Base-by-base conservation (phyloP, 1,284 basidiomycete genomes). In the Papiliotrema terrestris region DNA sequence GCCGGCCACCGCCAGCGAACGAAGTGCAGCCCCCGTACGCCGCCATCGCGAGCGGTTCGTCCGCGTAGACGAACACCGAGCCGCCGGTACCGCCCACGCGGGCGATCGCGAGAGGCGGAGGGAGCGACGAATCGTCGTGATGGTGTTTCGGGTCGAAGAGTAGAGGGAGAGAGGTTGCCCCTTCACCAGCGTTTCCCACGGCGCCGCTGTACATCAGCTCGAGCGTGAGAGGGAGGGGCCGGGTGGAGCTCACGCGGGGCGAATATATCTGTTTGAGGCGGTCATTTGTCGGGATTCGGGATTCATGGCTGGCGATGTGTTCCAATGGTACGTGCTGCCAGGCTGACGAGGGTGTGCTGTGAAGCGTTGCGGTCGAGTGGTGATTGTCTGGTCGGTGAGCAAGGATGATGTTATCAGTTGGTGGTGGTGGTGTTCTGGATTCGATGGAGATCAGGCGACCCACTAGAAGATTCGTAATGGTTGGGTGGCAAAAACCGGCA, bases 1-100 rank as follows among this genome's bases (percentile, higher is more conserved):
- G 74, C 64, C 69, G 61, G 52, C 67, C 69, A 49, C 73, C 73
- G 59, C 70, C 68, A 57, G 62, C 72, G 60, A 63, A 65, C 52
- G 67, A 65, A 56, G 67, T 63, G 61, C 57, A 68, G 26, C 54
- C 60, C 46, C 58, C 59, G 49, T 55, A 51, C 51, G 58, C 22
- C 22, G 41, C 45, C 23, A 42, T 38, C 29, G 54, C 54, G 55
- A 54, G 57, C 17, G 56, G 59, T 52, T 68, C 65, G 37, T 71
- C 69, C 48, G 68, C 60, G 59, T 75, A 77, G 23, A 69, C 63
- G 56, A 62, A 77, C 19, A 73, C 62, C 23, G 61, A 65, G 23
- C 73, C 73, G 41, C 68, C 73, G 17, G 56, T 43, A 4, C 75
- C 75, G 19, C 71, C 73, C 3, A 69, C 63, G 42, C 75, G 62